These are phyloP conservation scores for Rhizophagus clarus DNA, from an alignment of 192 early-diverging fungal genomes.

Conservation along the genomic window DNA sequence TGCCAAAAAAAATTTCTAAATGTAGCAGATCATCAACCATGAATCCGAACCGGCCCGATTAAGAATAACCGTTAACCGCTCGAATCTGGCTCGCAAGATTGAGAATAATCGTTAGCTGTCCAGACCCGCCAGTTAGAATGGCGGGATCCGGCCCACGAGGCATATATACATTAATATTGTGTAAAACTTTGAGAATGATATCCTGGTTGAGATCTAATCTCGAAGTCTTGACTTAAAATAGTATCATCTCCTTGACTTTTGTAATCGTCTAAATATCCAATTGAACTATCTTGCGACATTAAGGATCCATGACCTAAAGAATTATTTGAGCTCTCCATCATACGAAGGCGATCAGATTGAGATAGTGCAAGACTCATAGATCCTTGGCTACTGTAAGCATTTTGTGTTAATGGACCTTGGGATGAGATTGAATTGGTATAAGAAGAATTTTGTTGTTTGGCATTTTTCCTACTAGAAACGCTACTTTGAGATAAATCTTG, in stretches of 20 bases:
- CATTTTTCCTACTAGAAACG: constrained; percentile 52
- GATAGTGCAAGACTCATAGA: constrained; percentile 56
- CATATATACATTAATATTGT: constrained; percentile 44
- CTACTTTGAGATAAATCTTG: constrained; percentile 63
- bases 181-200: constrained; percentile 57
- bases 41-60: no score
- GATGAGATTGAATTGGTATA: constrained; percentile 35
- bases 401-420: constrained; percentile 48
- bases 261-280: constrained; percentile 54
- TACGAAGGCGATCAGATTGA: constrained; percentile 57
- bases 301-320: constrained; percentile 38
- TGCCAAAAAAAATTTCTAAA: no score
- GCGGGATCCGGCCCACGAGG: no score
- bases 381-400: constrained; percentile 59
- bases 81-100: no score
- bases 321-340: constrained; percentile 41
- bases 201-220: constrained; percentile 51
- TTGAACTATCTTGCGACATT: constrained; percentile 58
- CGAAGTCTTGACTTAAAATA: constrained; percentile 60
- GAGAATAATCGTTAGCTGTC: no score
- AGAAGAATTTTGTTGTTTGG: constrained; percentile 32
- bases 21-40: no score
- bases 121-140: no score
- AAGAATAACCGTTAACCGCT: no score
- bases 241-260: constrained; percentile 61